Evolutionary conservation across 1,284 basidiomycete species (phyloP), one percentile per base, ranked within the genome.

Genomic region (Phellinidium pouzarii): DNA sequence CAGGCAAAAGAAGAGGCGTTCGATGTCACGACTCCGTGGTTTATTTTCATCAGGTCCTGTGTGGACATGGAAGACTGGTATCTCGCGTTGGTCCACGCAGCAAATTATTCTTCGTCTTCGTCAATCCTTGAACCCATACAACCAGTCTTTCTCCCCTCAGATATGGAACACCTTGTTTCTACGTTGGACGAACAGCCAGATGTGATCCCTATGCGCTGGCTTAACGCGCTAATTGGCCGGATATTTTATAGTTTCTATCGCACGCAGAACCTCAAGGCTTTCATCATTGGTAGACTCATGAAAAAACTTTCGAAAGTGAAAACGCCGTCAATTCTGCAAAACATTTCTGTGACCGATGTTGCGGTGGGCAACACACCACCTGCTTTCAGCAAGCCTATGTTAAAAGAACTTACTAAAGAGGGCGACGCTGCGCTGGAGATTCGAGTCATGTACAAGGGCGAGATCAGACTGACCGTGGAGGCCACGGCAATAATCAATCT

Each of bases 61-160:
- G 74, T 83, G 54, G 87, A 91, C 65, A 91, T 91, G 88, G 88
- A 98, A 69, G 94, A 98, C 66, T 98, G 94, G 94, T 97, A 96
- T 66, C 75, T 94, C 44, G 78, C 91, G 0, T 76, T 98, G 47
- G 68, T 94, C n/a, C 83, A 91, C 49, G 86, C 71, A 59, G 87
- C 79, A 54, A 76, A 78, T 66, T 63, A 83, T 57, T 76, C 80
- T 25, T 66, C 80, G 8, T 76, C 78, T 60, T 77, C 71, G 17
- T 77, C 75, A 1, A 79, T 73, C 3, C 75, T 86, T 22, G 63
- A 66, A 3, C 79, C 84, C 3, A 73, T 84, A 47, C 71, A 67
- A 48, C 67, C 75, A 22, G 76, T 95, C 26, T 98, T 94, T 71
- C 74, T 77, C 48, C 73, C 81, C 2, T 68, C 75, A 4, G 91